Evolutionary conservation across 768 basidiomycete genomes (phyloP), one percentile per base, ranked within the genome.

Genomic region (Rhodotorula taiwanensis): DNA sequence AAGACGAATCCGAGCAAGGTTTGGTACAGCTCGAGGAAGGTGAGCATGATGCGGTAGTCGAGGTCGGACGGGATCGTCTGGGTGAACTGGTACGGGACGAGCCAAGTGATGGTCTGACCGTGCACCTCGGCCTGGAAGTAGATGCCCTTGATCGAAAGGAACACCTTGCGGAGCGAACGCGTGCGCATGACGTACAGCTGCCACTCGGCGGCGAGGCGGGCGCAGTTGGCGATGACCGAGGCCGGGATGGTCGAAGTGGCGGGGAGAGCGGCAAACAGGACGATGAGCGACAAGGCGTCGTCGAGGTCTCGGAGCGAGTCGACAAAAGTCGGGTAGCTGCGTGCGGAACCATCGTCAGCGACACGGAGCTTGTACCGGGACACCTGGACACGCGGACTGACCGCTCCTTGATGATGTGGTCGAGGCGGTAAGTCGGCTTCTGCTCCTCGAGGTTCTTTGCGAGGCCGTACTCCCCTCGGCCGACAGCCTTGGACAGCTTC

Each of bases 341-440:
- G 33, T 0, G 23, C 5, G 43, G 33, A 31, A 39, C 11, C 16
- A 25, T 3, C 23, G 27, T 59, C 18, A 55, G 49, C 65, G 30
- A 18, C 28, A 1, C 11, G 34, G n/a, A 41, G 21, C 3, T 20
- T 39, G 30, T 34, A 42, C 25, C 21, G 25, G 18, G 23, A 34
- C 9, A 27, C 28, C n/a, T 43, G 45, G 15, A 18, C 41, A 21
- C n/a, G 44, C 14, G 60, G 53, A 64, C 64, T 70, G 69, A 94
- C 92, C 95, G 80, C 78, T 98, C 95, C 74, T 99, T 98, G 74
- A 99, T 86, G 65, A 99, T 87, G 74, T 98, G 95, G 77, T 99
- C 95, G 53, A 99, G 76, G 39, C 83, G 80, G 73, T 97, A 97
- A 20, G 87, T 83, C 4, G 95, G 95, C 75, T 87, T 87, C 52